These are phyloP conservation scores for Naganishia onofrii DNA, from an alignment of 768 basidiomycete species.

Conservation along the genomic window DNA sequence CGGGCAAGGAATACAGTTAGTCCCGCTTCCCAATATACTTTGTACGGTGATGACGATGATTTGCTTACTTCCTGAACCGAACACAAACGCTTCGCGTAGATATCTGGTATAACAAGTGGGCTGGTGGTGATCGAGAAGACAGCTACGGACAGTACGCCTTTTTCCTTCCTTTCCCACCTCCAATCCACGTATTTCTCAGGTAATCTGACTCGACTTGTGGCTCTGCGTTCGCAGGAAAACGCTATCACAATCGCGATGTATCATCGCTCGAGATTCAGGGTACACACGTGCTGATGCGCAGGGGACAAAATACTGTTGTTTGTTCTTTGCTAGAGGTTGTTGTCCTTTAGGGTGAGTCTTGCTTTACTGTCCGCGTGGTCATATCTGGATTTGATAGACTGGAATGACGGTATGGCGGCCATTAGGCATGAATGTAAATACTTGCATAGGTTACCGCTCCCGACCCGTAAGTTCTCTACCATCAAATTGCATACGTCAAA, in stretches of 20 bases:
- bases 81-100: slow-evolving; percentile 50
- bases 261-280: slow-evolving; percentile 81
- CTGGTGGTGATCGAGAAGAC: slow-evolving; percentile 97
- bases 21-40: slow-evolving; percentile 40
- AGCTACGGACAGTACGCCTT: slow-evolving; percentile 86
- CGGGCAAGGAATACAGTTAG: slow-evolving; percentile 94
- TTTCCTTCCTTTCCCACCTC: neutral
- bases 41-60: no score
- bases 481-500: no score
- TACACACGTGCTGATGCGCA: slow-evolving; percentile 93
- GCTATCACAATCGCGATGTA: slow-evolving; percentile 89
- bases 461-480: slow-evolving; percentile 55
- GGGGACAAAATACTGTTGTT: slow-evolving; percentile 85
- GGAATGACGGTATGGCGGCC: neutral
- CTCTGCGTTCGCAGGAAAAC: slow-evolving; percentile 64
- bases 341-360: slow-evolving; percentile 76
- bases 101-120: slow-evolving; percentile 99
- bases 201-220: slow-evolving; percentile 18
- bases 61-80: no score
- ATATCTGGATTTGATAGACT: no score
- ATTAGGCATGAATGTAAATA: slow-evolving; percentile 77
- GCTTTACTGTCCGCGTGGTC: no score
- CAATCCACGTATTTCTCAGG: slow-evolving; percentile 1
- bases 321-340: slow-evolving; percentile 93
- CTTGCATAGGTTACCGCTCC: slow-evolving; percentile 80